phyloP scores from a whole-genome alignment of 2,329 filamentous ascomycete species.

The Cladosporium velox region DNA sequence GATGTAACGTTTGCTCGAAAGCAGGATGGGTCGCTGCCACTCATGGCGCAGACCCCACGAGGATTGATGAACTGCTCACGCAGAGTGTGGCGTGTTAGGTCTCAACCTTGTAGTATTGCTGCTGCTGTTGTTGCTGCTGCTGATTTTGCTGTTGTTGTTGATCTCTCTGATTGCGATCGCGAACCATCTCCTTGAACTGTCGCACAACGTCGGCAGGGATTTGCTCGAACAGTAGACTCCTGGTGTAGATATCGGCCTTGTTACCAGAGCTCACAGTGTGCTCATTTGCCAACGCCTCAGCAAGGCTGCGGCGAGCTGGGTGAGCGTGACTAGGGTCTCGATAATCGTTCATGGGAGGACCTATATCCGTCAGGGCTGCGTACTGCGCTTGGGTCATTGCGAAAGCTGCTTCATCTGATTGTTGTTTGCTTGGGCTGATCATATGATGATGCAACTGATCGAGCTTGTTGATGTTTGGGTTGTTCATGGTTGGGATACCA shows the following conservation, averaged over 20 bases:
- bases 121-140: not conserved
- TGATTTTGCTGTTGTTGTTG: slow-evolving; percentile 26
- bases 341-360: slow-evolving; percentile 56
- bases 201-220: slow-evolving; percentile 89
- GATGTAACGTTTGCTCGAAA: slow-evolving; percentile 15
- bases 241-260: slow-evolving; percentile 86
- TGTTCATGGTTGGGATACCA: slow-evolving; percentile 18
- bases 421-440: slow-evolving; percentile 70
- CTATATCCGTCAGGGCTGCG: slow-evolving; percentile 73
- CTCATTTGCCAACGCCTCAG: slow-evolving; percentile 73
- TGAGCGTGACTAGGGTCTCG: slow-evolving; percentile 31
- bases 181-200: slow-evolving; percentile 89
- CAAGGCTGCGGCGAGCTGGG: slow-evolving; percentile 69
- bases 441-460: slow-evolving; percentile 49
- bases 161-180: slow-evolving; percentile 53
- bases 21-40: not conserved
- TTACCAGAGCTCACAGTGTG: slow-evolving; percentile 50
- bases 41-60: not conserved
- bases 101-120: slow-evolving; percentile 16
- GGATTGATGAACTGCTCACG: not conserved
- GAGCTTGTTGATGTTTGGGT: slow-evolving; percentile 31
- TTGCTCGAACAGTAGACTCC: slow-evolving; percentile 90
- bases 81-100: not conserved
- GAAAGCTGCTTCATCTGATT: slow-evolving; percentile 86
- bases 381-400: slow-evolving; percentile 84